Conservation (phyloP, 2,329 filamentous ascomycete genomes). For the Aspergillus quadrilineatus region DNA sequence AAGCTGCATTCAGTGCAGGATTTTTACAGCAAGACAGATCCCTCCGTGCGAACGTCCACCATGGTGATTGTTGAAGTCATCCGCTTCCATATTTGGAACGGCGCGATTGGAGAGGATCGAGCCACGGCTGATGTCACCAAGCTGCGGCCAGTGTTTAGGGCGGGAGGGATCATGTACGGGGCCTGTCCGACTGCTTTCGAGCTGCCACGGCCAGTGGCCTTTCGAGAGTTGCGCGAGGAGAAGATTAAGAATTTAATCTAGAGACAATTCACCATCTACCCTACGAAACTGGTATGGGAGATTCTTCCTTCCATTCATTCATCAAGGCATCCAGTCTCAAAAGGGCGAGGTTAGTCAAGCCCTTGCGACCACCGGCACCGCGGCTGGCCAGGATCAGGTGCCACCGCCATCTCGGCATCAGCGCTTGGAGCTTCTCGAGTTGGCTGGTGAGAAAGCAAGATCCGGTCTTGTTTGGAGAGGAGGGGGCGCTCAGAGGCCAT, state of each 20-base stretch:
- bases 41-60: constrained; percentile 43
- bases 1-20: constrained; percentile 64
- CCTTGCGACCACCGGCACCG: background rate
- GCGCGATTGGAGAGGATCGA: constrained; percentile 69
- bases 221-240: background rate
- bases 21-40: constrained; percentile 55
- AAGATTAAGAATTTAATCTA: background rate
- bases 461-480: background rate
- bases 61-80: constrained; percentile 77
- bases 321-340: background rate
- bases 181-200: constrained; percentile 67
- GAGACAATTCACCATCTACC: background rate
- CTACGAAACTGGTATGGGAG: background rate
- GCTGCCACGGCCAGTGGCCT: constrained; percentile 47
- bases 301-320: background rate
- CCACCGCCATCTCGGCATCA: background rate
- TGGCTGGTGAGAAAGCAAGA: background rate
- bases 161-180: constrained; percentile 85
- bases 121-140: constrained; percentile 65
- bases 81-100: constrained; percentile 81
- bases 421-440: background rate
- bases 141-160: constrained; percentile 69
- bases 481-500: background rate
- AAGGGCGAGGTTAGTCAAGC: background rate
- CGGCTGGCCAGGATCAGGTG: background rate